Evolutionary conservation across 2,329 filamentous ascomycete genomes (phyloP).

Genomic region (Capronia coronata): DNA sequence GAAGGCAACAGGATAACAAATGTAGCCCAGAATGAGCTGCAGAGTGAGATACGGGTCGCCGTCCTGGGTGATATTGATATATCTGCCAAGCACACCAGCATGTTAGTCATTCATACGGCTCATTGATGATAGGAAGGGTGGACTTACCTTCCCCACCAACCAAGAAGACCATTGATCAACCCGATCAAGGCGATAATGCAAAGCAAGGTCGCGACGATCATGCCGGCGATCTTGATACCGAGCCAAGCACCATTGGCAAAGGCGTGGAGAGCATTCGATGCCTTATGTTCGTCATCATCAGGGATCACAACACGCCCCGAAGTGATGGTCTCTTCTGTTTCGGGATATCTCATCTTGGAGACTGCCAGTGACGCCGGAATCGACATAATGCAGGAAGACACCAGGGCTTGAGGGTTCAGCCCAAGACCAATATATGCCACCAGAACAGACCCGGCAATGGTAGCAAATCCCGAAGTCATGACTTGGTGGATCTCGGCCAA

Average conservation of each 20-base stretch:
- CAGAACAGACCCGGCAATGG: constrained; percentile 80
- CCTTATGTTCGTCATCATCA: constrained; percentile 66
- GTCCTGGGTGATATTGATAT: constrained; percentile 58
- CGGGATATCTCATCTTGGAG: constrained; percentile 83
- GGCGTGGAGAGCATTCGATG: constrained; percentile 76
- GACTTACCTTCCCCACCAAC: constrained; percentile 76
- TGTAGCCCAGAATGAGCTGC: constrained; percentile 67
- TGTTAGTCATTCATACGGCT: background rate
- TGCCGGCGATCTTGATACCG: constrained; percentile 77
- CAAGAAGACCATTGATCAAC: constrained; percentile 67
- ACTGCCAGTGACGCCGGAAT: constrained; percentile 86
- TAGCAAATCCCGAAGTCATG: constrained; percentile 88
- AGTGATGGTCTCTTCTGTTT: constrained; percentile 78
- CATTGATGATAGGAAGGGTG: constrained; percentile 42
- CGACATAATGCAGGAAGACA: constrained; percentile 92
- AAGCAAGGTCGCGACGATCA: constrained; percentile 72
- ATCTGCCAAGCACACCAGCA: constrained; percentile 38
- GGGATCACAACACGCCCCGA: constrained; percentile 74
- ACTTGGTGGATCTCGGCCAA: constrained; percentile 84
- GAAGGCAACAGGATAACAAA: constrained; percentile 72
- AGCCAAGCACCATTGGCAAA: constrained; percentile 81
- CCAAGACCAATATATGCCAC: constrained; percentile 81
- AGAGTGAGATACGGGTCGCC: constrained; percentile 61
- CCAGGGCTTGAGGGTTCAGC: constrained; percentile 74
- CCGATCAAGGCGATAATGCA: constrained; percentile 74